A percentile compares a stretch with the other conserved stretches of the same genome.
phyloP scores from a whole-genome alignment of 495 filamentous ascomycete species.

The Podospora fimiseda region DNA sequence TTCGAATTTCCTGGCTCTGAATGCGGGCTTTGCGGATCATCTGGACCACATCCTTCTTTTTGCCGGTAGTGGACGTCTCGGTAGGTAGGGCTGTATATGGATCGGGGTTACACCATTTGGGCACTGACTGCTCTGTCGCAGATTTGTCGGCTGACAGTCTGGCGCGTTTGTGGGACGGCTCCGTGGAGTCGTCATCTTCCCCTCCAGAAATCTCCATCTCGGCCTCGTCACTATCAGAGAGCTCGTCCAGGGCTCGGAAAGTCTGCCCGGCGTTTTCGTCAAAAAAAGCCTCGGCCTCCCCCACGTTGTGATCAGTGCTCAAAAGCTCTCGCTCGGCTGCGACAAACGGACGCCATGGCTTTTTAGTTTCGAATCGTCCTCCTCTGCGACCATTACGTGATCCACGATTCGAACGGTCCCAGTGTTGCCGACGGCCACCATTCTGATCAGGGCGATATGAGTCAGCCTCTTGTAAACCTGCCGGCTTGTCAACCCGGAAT shows the following conservation, averaged over 20 bases:
- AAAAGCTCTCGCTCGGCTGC: constrained; percentile 38
- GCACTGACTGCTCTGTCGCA: constrained; percentile 40
- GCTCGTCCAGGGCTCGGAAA: constrained; percentile 47
- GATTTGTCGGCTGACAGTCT: constrained; percentile 30
- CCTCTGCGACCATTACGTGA: background rate
- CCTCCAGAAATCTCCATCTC: constrained; percentile 56
- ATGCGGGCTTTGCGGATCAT: constrained; percentile 80
- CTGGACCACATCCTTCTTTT: constrained; percentile 77
- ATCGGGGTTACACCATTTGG: constrained; percentile 91
- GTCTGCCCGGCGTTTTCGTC: constrained; percentile 32
- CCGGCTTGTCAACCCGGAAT: constrained; percentile 37
- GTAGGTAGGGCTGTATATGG: constrained; percentile 81
- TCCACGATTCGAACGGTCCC: background rate
- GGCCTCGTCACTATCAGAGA: constrained; percentile 68
- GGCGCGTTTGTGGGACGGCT: constrained; percentile 45
- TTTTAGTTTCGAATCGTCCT: background rate
- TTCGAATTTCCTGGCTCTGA: constrained; percentile 40
- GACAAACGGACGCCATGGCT: constrained; percentile 18
- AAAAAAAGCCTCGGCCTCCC: constrained; percentile 30
- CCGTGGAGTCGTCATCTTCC: constrained; percentile 47
- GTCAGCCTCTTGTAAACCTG: constrained; percentile 29
- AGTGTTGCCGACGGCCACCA: constrained; percentile 4
- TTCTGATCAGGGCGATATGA: constrained; percentile 15
- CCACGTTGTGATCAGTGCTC: constrained; percentile 25
- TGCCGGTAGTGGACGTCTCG: constrained; percentile 51